Evolutionary conservation across 371 early-diverging fungal genomes (phyloP), one percentile per base, ranked within the genome.

Genomic region (Mortierella sp.): DNA sequence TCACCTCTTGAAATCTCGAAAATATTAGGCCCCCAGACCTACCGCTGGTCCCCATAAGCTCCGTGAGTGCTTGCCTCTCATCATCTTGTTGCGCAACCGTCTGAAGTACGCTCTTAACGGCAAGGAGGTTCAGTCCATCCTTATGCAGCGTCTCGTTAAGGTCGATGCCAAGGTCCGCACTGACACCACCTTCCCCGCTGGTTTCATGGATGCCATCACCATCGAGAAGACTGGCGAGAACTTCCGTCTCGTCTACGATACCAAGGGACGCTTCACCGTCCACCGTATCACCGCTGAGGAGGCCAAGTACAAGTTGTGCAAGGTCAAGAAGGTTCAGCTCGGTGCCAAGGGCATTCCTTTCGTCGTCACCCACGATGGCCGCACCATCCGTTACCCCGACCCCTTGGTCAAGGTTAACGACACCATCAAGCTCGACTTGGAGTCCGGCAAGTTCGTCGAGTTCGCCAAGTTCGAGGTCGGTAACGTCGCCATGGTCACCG

Each of bases 341-440:
- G 98, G 97, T 81, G 89, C 92, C 85, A 96, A 96, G 88, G 96
- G 95, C 83, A 93, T 99, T 72, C 99, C 99, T 35, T 98, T 91
- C 91, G 87, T 96, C 66, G 96, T 97, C 79, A 99, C 99, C 85
- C 97, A 99, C 91, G 99, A 99, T 87, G 99, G 99, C 64, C 97
- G 98, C 86, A 99, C 99, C 83, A 92, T 99, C 89, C 99, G 99
- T 85, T 99, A 98, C 95, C 98, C 98, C 79, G 98, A 99, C 92
- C 99, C 99, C 80, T 82, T 93, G 86, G 93, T 99, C 92, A 95
- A 97, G 92, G 96, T 93, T 82, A 97, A 97, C 95, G 99, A 99
- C 91, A 97, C 99, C 74, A 89, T 99, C 88, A 98, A 98, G 92
- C 86, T 99, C 83, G 97, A 99, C 88, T 79, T 99, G 61, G 97